Percentiles rank a stretch among this genome's conserved stretches.
Conservation (phyloP, 148 eudicot species). For the Rhododendron ovatum region DNA sequence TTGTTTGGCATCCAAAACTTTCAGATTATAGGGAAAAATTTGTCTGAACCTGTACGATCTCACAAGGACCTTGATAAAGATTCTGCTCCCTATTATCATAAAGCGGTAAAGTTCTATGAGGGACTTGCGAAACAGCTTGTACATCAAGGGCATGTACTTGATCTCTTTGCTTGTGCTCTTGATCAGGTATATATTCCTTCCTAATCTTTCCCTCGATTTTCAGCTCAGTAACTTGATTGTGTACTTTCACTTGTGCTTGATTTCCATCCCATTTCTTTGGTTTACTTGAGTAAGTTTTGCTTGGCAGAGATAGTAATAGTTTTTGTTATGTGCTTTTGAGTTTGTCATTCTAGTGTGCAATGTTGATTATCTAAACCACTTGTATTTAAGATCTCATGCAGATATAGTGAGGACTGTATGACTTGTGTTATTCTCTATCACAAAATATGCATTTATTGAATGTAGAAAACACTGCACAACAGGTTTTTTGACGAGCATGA, state of each 20-base stretch:
- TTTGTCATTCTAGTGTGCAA: neutral
- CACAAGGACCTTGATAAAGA: slow-evolving; percentile 99
- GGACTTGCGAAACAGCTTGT: slow-evolving; percentile 89
- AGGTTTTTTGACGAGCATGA: neutral
- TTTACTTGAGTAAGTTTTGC: neutral
- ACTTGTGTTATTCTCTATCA: neutral
- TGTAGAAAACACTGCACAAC: neutral
- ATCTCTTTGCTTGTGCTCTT: slow-evolving; percentile 93
- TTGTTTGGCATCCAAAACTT: slow-evolving; percentile 5
- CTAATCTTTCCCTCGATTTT: neutral
- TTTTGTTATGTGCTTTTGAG: neutral
- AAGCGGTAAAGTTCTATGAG: slow-evolving; percentile 88
- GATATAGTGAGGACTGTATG: neutral
- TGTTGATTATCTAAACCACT: neutral
- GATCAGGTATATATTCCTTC: slow-evolving; percentile 64
- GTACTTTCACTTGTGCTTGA: slow-evolving; percentile 19
- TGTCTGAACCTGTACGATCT: slow-evolving; percentile 94
- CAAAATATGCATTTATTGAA: neutral
- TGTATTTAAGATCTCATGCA: neutral
- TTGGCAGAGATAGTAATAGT: neutral
- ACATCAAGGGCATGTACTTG: slow-evolving; percentile 95
- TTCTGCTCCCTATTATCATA: slow-evolving; percentile 80
- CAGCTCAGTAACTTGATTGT: slow-evolving; percentile 43
- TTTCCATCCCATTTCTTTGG: neutral
- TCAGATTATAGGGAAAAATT: slow-evolving; percentile 80